Percentiles rank a stretch among this genome's conserved stretches.
phyloP scores from a whole-genome alignment of 2,329 filamentous ascomycete species.

The Passalora sequoiae region DNA sequence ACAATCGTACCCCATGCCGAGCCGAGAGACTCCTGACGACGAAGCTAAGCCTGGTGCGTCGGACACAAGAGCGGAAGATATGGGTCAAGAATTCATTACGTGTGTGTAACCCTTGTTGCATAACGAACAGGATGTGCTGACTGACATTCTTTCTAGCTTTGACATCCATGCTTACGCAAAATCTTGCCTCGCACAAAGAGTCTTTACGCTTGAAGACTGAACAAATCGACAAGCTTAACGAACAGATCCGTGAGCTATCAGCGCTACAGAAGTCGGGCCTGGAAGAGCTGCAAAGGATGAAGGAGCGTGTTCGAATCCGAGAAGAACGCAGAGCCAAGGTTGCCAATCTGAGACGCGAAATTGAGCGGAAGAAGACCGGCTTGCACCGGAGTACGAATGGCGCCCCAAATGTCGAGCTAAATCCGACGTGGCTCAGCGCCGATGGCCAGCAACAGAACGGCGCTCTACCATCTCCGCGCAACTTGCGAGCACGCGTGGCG shows the following conservation, averaged over 20 bases:
- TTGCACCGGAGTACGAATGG: slow-evolving; percentile 15
- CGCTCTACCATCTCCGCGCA: slow-evolving; percentile 17
- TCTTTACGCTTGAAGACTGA: slow-evolving; percentile 81
- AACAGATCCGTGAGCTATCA: slow-evolving; percentile 73
- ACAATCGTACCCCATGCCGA: slow-evolving; percentile 14
- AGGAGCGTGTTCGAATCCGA: slow-evolving; percentile 58
- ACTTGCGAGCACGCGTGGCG: slow-evolving; percentile 61
- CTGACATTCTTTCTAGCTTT: slow-evolving; percentile 55
- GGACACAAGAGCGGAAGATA: slow-evolving; percentile 58
- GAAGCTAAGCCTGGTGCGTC: slow-evolving; percentile 41
- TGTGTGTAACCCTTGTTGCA: slow-evolving; percentile 52
- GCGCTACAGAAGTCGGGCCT: slow-evolving; percentile 72
- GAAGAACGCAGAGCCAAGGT: slow-evolving; percentile 65
- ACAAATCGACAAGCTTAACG: slow-evolving; percentile 74
- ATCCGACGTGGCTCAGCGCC: too few species aligned
- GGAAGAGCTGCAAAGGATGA: slow-evolving; percentile 65
- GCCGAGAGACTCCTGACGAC: slow-evolving; percentile 23
- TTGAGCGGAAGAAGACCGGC: slow-evolving; percentile 19
- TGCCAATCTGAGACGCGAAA: slow-evolving; percentile 73
- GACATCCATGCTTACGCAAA: slow-evolving; percentile 72
- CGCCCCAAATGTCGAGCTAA: slow-evolving; percentile 18
- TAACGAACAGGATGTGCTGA: slow-evolving; percentile 3
- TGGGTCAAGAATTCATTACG: slow-evolving; percentile 71
- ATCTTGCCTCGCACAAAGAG: slow-evolving; percentile 70
- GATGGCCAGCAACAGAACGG: too few species aligned